phyloP scores from a whole-genome alignment of 371 early-diverging fungal genomes.

The Agmasoma carcini region DNA sequence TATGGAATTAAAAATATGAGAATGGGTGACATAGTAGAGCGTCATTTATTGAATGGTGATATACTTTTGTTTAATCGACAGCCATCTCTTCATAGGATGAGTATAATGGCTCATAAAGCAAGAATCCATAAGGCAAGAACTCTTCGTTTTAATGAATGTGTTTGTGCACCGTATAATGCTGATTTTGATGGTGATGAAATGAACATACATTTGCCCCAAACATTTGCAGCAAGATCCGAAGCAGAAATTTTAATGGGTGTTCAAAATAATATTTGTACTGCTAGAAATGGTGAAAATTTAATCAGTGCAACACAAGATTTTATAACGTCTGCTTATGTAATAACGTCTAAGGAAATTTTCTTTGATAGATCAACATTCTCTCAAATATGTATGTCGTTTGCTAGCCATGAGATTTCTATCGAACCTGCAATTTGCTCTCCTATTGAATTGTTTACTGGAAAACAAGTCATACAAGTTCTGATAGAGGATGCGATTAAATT shows the following conservation, averaged over 20 bases:
- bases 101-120: slow-evolving; percentile 85
- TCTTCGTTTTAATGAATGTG: slow-evolving; percentile 95
- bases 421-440: slow-evolving; percentile 74
- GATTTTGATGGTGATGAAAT: slow-evolving; percentile 99
- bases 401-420: slow-evolving; percentile 61
- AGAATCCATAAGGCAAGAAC: slow-evolving; percentile 87
- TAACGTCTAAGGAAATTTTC: slow-evolving; percentile 71
- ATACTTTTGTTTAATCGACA: slow-evolving; percentile 98
- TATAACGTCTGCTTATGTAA: slow-evolving; percentile 79
- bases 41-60: slow-evolving; percentile 84
- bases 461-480: slow-evolving; percentile 64
- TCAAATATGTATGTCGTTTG: slow-evolving; percentile 65
- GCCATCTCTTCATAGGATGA: slow-evolving; percentile 90
- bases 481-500: slow-evolving; percentile 53
- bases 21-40: slow-evolving; percentile 81
- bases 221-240: slow-evolving; percentile 89
- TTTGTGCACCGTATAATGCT: slow-evolving; percentile 94
- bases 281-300: slow-evolving; percentile 86
- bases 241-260: slow-evolving; percentile 86
- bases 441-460: slow-evolving; percentile 58
- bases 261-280: slow-evolving; percentile 84
- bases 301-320: slow-evolving; percentile 98
- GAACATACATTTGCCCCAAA: slow-evolving; percentile 98
- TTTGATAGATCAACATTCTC: slow-evolving; percentile 78
- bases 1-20: slow-evolving; percentile 61